These are phyloP conservation scores for Marchantia polymorpha DNA, from an alignment of 225 moss, liverwort and hornwort genomes.

Conservation along the genomic window DNA sequence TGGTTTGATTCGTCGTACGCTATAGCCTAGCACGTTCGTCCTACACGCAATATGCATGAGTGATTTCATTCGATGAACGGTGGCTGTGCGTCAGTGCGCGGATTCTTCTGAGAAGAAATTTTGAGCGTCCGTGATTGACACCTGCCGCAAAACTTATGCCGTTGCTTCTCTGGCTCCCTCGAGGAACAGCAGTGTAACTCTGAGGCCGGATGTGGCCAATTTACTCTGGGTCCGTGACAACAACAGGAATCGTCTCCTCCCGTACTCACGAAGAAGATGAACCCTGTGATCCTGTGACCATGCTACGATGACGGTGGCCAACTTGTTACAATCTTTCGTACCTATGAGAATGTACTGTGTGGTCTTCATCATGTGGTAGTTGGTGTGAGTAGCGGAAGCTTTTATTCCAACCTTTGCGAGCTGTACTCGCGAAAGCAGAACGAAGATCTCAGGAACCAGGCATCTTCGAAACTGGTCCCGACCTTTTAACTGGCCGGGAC, in stretches of 20 bases:
- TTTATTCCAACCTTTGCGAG: background rate
- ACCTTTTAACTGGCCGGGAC: background rate
- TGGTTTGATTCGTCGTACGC: background rate
- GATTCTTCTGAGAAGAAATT: no score
- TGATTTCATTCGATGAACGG: no score
- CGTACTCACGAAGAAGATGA: background rate
- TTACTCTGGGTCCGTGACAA: background rate
- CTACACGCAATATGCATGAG: no score
- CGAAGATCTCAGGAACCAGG: background rate
- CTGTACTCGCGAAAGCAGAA: no score
- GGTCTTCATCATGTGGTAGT: background rate
- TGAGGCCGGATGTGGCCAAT: background rate
- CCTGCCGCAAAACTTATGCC: background rate
- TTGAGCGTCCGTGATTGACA: no score
- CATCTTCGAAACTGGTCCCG: background rate
- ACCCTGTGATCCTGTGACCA: background rate
- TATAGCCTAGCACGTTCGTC: no score
- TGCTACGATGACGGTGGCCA: background rate
- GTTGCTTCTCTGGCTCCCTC: no score
- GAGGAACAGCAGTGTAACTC: no score
- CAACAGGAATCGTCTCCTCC: background rate
- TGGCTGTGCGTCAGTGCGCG: no score
- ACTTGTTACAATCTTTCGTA: background rate
- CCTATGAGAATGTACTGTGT: background rate
- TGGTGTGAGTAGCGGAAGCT: background rate